Evolutionary conservation across 257 asterid genomes (phyloP).

Genomic region (Solanum neorickii): DNA sequence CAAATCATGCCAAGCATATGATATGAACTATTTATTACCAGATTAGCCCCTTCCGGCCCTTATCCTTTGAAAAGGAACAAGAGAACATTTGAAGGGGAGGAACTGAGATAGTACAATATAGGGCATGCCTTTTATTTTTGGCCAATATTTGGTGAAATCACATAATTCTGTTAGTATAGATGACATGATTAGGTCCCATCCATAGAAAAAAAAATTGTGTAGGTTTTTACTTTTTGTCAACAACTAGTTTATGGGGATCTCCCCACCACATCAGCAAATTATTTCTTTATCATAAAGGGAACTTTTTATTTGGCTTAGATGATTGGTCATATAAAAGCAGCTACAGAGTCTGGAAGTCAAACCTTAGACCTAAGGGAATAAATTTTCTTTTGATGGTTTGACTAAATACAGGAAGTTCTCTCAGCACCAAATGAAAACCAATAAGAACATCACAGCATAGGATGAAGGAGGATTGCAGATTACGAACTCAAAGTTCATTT

Average conservation of each 20-base stretch:
- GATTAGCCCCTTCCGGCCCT: neutral
- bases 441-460: neutral
- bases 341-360: neutral
- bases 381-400: neutral
- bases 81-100: neutral
- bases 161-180: neutral
- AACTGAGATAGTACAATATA: neutral
- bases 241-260: neutral
- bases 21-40: neutral
- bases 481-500: neutral
- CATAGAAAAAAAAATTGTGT: neutral
- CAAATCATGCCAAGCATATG: neutral
- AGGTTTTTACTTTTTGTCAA: neutral
- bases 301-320: neutral
- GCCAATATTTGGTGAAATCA: neutral
- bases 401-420: neutral
- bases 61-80: neutral
- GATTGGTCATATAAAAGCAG: neutral
- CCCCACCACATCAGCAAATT: neutral
- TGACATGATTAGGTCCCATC: neutral
- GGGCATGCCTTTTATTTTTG: neutral
- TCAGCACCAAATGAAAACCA: neutral
- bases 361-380: neutral
- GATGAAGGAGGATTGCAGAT: neutral
- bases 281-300: neutral